Base-by-base conservation (phyloP, 2,329 filamentous ascomycete genomes). In the Curvularia sp. region DNA sequence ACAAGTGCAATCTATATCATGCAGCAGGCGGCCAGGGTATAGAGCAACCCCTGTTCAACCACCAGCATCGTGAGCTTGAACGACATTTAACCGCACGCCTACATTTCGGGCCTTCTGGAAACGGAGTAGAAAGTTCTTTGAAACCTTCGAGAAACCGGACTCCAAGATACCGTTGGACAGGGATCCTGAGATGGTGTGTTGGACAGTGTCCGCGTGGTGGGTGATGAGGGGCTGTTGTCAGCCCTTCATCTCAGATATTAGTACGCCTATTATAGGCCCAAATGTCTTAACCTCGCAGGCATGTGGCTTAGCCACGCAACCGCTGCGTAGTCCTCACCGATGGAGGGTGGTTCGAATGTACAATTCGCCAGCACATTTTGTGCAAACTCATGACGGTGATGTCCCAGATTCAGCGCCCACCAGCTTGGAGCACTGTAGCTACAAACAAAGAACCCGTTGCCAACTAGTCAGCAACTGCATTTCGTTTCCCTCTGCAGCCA, bases 51-150 rank as follows among this genome's bases (percentile, higher is more conserved):
- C 54, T 57, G 33, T 22, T 28, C 35, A 33, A 42, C 48, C 54
- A 47, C 49, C 51, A 31, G 41, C 24, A 35, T 50, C 30, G 20
- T 46, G 41, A 51, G 49, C 35, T 53, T 47, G 41, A 30, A 50
- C 38, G 41, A 46, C 49, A 31, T 57, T 57, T 57, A 57, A n/a
- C 54, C 49, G 49, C 31, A 41, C 42, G 43, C 54, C 54, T 31
- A 41, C 41, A 24, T 47, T 57, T 53, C 54, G 49, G 54, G 49
- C 42, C 54, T 57, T 57, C 54, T 57, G 42, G 54, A 57, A 57
- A 41, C 12, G 42, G 20, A 33, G 33, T 57, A 13, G 42, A 57
- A 57, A 33, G 30, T 52, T 41, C 15, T 53, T 24, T 41, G 24
- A 41, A 30, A 18, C 24, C 54, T 53, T 57, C 54, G 49, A 53